Percentiles rank a stretch among this genome's conserved stretches.
Evolutionary conservation across 495 filamentous ascomycete genomes (phyloP).

Genomic region (Penicillium waksmanii): DNA sequence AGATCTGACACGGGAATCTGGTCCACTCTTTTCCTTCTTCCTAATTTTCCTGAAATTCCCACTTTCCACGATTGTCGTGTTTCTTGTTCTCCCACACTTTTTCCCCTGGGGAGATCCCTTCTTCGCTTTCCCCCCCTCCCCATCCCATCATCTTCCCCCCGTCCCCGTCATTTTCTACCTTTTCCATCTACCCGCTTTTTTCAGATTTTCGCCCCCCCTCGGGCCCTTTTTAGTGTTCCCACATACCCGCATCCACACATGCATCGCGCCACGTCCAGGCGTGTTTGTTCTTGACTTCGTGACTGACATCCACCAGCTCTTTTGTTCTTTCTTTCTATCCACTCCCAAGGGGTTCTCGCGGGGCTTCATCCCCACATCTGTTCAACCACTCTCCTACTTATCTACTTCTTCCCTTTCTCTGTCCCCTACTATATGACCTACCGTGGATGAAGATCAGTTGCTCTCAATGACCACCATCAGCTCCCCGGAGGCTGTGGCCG

Average conservation of each 20-base stretch:
- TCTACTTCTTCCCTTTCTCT: neutral
- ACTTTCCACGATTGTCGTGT: neutral
- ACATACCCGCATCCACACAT: constrained; percentile 28
- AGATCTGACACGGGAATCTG: constrained; percentile 31
- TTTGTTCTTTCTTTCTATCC: neutral
- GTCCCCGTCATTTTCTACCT: neutral
- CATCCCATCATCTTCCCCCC: no score
- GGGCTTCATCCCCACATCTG: constrained; percentile 1
- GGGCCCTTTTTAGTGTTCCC: constrained; percentile 20
- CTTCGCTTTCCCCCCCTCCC: neutral
- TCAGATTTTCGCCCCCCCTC: constrained; percentile 34
- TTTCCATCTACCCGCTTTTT: constrained; percentile 21
- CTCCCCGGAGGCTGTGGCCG: constrained; percentile 48
- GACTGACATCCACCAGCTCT: constrained; percentile 19
- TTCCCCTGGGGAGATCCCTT: constrained; percentile 1
- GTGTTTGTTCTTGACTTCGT: constrained; percentile 13
- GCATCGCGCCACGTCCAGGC: constrained; percentile 28
- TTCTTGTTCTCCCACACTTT: neutral
- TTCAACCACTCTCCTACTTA: neutral
- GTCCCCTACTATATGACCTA: constrained; percentile 15
- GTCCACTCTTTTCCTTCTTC: constrained; percentile 32
- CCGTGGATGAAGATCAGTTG: constrained; percentile 43
- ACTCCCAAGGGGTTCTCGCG: neutral
- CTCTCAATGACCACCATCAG: constrained; percentile 57
- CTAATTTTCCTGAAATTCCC: constrained; percentile 16